A percentile compares a stretch with the other conserved stretches of the same genome.
These are phyloP conservation scores for Pythium insidiosum DNA, from an alignment of 352 stramenopile genomes.

Conservation along the genomic window DNA sequence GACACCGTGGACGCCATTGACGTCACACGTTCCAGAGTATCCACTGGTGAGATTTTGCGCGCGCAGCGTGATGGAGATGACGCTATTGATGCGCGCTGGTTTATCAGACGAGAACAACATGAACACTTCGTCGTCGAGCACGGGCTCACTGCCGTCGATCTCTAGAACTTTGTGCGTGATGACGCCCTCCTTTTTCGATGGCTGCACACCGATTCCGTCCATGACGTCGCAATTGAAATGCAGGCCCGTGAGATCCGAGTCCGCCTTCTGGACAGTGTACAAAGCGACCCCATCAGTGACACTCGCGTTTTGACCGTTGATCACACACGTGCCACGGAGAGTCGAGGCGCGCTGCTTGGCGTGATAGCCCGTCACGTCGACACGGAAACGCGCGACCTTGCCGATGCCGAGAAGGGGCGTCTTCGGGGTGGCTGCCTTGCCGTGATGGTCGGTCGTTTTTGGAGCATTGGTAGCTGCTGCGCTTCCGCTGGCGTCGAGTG, in stretches of 20 bases:
- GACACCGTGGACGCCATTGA: conserved; percentile 35
- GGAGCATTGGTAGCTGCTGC: conserved; percentile 1
- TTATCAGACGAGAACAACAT: conserved; percentile 60
- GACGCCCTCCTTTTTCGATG: conserved; percentile 11
- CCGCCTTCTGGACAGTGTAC: conserved; percentile 33
- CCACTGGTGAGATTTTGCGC: conserved; percentile 25
- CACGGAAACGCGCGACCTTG: conserved; percentile 6
- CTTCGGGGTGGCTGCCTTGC: conserved; percentile 1
- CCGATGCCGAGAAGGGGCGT: conserved; percentile 15
- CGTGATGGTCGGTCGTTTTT: background rate
- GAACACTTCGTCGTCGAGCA: conserved; percentile 33
- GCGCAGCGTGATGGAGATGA: conserved; percentile 48
- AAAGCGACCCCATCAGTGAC: conserved; percentile 20
- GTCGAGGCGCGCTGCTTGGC: conserved; percentile 1
- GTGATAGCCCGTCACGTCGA: conserved; percentile 13
- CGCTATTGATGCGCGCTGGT: conserved; percentile 36
- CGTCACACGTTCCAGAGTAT: conserved; percentile 37
- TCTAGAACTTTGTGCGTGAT: conserved; percentile 18
- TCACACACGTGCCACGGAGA: conserved; percentile 18
- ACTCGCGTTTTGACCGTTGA: conserved; percentile 24
- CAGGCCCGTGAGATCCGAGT: conserved; percentile 31
- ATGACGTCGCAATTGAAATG: conserved; percentile 20
- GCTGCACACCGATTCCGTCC: conserved; percentile 20
- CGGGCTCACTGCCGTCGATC: conserved; percentile 28
- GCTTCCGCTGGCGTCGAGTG: background rate